Evolutionary conservation across 164 flowering plant species (phyloP).

Genomic region (Stephania cephalantha): DNA sequence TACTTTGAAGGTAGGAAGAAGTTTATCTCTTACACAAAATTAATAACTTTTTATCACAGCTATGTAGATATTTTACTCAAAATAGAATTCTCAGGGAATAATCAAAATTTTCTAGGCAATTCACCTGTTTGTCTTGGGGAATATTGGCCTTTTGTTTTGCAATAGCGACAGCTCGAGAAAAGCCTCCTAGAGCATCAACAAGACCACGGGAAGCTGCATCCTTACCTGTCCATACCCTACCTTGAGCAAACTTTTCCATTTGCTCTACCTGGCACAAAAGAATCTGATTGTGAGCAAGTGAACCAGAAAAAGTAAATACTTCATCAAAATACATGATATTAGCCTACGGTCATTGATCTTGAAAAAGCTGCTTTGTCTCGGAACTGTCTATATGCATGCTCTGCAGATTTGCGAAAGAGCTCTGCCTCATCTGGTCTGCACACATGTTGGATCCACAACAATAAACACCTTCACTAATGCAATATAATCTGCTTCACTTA

Average conservation of each 20-base stretch:
- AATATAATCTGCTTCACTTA: neutral
- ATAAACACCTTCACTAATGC: neutral
- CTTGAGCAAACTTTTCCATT: constrained; percentile 92
- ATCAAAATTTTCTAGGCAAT: neutral
- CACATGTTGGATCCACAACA: neutral
- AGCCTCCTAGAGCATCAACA: constrained; percentile 92
- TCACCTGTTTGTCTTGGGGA: constrained; percentile 57
- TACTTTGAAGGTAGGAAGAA: neutral
- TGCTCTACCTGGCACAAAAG: constrained; percentile 53
- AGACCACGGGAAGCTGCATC: constrained; percentile 88
- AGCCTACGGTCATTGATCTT: constrained; percentile 85
- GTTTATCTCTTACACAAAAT: neutral
- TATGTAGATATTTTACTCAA: neutral
- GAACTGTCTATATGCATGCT: constrained; percentile 62
- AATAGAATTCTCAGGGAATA: neutral
- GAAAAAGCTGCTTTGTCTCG: constrained; percentile 92
- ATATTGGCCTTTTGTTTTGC: constrained; percentile 86
- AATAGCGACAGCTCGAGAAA: constrained; percentile 83
- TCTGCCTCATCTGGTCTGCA: constrained; percentile 91
- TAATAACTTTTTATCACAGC: neutral
- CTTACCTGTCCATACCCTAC: constrained; percentile 92
- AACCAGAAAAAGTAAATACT: neutral
- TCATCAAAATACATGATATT: neutral
- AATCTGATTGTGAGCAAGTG: neutral
- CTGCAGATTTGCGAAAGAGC: constrained; percentile 79